These are phyloP conservation scores for Fusarium sp. DNA, from an alignment of 2,329 filamentous ascomycete species.

Conservation along the genomic window DNA sequence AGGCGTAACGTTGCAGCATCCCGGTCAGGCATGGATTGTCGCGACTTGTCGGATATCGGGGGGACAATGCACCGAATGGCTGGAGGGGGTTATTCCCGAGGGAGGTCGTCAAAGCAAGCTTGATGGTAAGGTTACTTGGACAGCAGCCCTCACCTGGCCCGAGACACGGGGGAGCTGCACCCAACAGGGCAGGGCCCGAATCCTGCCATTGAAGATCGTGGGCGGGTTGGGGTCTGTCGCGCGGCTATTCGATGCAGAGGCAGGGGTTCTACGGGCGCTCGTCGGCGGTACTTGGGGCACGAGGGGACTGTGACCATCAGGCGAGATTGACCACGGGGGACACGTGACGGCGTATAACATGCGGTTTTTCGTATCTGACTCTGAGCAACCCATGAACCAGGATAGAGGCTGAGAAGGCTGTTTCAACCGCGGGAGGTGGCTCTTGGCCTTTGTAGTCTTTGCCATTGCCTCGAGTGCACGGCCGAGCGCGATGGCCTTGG, in stretches of 20 bases:
- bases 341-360: neutral
- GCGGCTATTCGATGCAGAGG: constrained; percentile 5
- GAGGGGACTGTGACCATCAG: constrained; percentile 1
- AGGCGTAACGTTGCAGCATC: constrained; percentile 14
- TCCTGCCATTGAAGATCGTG: constrained; percentile 10
- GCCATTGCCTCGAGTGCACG: neutral
- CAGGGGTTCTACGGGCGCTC: constrained; percentile 25
- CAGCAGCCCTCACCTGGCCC: constrained; percentile 7
- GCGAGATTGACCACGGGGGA: constrained; percentile 1
- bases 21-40: constrained; percentile 14
- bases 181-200: neutral
- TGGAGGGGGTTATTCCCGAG: neutral
- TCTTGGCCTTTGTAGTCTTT: too few relatives aligned
- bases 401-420: neutral
- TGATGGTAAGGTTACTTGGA: constrained; percentile 24
- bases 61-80: constrained; percentile 1
- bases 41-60: constrained; percentile 7
- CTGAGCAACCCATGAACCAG: too few relatives aligned
- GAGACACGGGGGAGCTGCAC: constrained; percentile 8
- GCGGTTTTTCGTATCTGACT: too few relatives aligned
- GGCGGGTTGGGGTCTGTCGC: constrained; percentile 2
- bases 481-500: neutral
- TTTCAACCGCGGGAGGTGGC: neutral
- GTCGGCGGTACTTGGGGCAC: constrained; percentile 31
- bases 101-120: constrained; percentile 6